phyloP scores from a whole-genome alignment of 331 rosid genomes.

The Prunus yedoensis region DNA sequence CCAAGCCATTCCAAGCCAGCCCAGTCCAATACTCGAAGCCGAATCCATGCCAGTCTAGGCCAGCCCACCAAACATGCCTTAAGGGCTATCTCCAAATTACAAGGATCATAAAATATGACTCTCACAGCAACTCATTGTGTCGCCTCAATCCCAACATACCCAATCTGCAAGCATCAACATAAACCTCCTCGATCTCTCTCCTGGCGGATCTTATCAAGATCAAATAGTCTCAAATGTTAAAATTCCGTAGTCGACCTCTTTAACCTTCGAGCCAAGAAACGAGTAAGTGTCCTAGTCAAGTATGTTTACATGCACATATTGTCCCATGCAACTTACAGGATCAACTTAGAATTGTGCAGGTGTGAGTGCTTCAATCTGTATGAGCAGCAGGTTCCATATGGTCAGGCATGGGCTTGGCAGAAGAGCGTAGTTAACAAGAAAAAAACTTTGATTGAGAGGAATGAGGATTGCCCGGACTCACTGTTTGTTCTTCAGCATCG shows the following conservation, averaged over 20 bases:
- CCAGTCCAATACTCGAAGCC: neutral
- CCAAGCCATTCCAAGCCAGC: too few species aligned
- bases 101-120: slow-evolving; percentile 17
- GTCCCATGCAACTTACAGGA: slow-evolving; percentile 3
- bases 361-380: slow-evolving; percentile 72
- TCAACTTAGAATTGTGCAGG: slow-evolving; percentile 37
- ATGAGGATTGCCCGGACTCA: slow-evolving; percentile 52
- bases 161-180: neutral
- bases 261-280: slow-evolving; percentile 6
- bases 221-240: slow-evolving; percentile 14
- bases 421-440: slow-evolving; percentile 56
- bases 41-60: neutral
- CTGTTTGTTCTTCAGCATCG: slow-evolving; percentile 65
- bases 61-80: neutral
- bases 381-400: slow-evolving; percentile 51
- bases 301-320: slow-evolving; percentile 21
- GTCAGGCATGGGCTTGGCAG: slow-evolving; percentile 74
- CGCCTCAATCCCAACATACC: slow-evolving; percentile 16
- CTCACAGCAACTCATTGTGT: slow-evolving; percentile 8
- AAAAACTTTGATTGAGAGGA: slow-evolving; percentile 38
- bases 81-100: neutral
- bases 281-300: slow-evolving; percentile 33
- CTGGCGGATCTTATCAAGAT: neutral
- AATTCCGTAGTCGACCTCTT: slow-evolving; percentile 11
- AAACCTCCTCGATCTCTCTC: neutral